Percentiles rank a stretch among this genome's conserved stretches.
phyloP scores from a whole-genome alignment of 768 basidiomycete species.

The Amylocystis lapponica region DNA sequence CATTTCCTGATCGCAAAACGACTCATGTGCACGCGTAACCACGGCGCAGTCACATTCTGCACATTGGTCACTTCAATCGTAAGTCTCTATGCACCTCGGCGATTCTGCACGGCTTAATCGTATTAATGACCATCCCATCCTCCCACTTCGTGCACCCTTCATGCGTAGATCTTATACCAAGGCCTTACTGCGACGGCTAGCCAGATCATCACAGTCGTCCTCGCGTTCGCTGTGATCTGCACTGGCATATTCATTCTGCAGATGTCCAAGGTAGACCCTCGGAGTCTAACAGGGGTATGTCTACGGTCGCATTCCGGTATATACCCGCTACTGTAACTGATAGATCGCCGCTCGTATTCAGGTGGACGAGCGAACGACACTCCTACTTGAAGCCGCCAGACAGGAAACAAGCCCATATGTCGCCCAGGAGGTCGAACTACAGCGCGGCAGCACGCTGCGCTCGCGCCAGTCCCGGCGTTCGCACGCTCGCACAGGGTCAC shows the following conservation, averaged over 20 bases:
- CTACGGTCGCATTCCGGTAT: not conserved
- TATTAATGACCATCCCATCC: no score
- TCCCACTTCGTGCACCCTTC: not conserved
- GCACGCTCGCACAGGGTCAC: no score
- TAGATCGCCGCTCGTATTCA: no score
- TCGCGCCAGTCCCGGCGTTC: no score
- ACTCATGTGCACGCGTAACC: slow-evolving; percentile 4
- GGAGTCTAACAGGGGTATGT: slow-evolving; percentile 42
- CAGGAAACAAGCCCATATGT: not conserved
- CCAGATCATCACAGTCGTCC: slow-evolving; percentile 80
- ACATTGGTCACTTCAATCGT: slow-evolving; percentile 77
- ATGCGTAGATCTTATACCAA: slow-evolving; percentile 72
- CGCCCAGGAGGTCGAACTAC: no score
- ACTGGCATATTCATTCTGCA: slow-evolving; percentile 89
- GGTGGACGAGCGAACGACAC: not conserved
- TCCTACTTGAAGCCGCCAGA: not conserved
- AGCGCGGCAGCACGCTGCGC: no score
- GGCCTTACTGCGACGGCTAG: slow-evolving; percentile 71
- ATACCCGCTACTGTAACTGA: no score
- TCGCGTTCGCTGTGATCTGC: slow-evolving; percentile 86
- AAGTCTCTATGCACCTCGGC: no score
- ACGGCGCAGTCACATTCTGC: slow-evolving; percentile 64
- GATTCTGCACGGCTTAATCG: not conserved
- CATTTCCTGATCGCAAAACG: not conserved
- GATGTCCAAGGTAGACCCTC: slow-evolving; percentile 89